Evolutionary conservation across 176 grass and related monocot genomes (phyloP).

Genomic region (Ensete ventricosum): DNA sequence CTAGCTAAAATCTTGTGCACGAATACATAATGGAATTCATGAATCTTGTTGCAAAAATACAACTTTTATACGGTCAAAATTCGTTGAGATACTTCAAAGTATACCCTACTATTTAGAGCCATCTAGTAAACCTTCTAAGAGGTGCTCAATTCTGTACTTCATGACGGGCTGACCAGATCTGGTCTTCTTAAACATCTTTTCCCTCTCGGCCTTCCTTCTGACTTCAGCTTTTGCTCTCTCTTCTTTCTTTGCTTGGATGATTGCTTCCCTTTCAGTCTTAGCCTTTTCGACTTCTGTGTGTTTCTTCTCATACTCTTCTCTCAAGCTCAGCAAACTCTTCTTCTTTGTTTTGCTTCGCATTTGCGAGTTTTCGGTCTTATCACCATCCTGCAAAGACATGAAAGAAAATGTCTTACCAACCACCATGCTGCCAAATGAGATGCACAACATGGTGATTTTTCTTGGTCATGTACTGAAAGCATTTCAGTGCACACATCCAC

Average conservation of each 20-base stretch:
- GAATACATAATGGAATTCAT: no score
- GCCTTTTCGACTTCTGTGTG: constrained; percentile 53
- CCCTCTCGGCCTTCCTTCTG: constrained; percentile 46
- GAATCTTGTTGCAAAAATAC: background rate
- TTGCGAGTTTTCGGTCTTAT: constrained; percentile 11
- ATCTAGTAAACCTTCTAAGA: constrained; percentile 57
- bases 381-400: constrained; percentile 2
- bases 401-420: no score
- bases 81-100: background rate
- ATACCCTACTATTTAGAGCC: constrained; percentile 35
- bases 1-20: no score
- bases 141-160: constrained; percentile 82
- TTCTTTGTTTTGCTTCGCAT: constrained; percentile 40
- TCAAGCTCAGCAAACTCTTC: constrained; percentile 42
- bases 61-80: background rate
- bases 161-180: constrained; percentile 77
- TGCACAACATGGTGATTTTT: background rate
- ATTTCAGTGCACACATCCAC: background rate
- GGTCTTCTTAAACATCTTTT: constrained; percentile 91
- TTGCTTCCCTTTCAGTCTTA: constrained; percentile 44
- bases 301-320: constrained; percentile 75
- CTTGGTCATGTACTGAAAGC: background rate
- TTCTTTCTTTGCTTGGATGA: constrained; percentile 46
- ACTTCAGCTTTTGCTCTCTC: constrained; percentile 43
- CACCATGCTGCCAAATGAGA: background rate